Percentiles rank a stretch among this genome's conserved stretches.
Evolutionary conservation across 257 asterid species (phyloP).

Genomic region (Solanum medicagineum): DNA sequence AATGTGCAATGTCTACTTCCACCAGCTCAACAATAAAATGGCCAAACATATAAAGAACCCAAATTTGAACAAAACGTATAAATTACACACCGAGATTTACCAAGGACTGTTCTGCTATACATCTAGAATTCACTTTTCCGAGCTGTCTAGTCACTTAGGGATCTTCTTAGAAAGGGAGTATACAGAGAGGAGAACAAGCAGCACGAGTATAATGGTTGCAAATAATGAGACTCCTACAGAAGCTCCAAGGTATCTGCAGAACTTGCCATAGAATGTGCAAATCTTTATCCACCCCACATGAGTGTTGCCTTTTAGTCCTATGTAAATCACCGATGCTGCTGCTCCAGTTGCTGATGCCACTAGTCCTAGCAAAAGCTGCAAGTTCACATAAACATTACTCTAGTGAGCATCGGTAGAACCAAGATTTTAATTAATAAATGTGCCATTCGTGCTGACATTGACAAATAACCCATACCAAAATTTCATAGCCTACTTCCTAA

Average conservation of each 20-base stretch:
- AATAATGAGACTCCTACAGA: conserved; percentile 45
- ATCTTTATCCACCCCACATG: conserved; percentile 44
- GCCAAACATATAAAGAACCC: conserved; percentile 7
- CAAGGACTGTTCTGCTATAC: neutral
- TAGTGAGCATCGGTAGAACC: neutral
- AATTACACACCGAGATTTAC: neutral
- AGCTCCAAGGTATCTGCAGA: conserved; percentile 57
- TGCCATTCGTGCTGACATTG: neutral
- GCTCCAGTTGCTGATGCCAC: conserved; percentile 70
- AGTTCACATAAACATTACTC: neutral
- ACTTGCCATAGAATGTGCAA: conserved; percentile 33
- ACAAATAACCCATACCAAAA: neutral
- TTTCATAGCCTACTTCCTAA: neutral
- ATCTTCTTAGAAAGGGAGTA: conserved; percentile 52
- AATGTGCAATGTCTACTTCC: neutral
- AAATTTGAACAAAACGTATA: neutral
- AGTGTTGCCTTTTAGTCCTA: conserved; percentile 60
- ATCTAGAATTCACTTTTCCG: neutral
- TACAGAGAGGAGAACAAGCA: conserved; percentile 50
- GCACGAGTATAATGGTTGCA: conserved; percentile 29
- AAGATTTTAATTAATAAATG: neutral
- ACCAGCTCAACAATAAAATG: conserved; percentile 9
- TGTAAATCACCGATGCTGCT: conserved; percentile 67
- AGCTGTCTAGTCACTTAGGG: conserved; percentile 30
- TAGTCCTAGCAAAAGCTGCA: conserved; percentile 69